Base-by-base conservation (phyloP, 2,329 filamentous ascomycete species). In the Hypoxylon sp. region DNA sequence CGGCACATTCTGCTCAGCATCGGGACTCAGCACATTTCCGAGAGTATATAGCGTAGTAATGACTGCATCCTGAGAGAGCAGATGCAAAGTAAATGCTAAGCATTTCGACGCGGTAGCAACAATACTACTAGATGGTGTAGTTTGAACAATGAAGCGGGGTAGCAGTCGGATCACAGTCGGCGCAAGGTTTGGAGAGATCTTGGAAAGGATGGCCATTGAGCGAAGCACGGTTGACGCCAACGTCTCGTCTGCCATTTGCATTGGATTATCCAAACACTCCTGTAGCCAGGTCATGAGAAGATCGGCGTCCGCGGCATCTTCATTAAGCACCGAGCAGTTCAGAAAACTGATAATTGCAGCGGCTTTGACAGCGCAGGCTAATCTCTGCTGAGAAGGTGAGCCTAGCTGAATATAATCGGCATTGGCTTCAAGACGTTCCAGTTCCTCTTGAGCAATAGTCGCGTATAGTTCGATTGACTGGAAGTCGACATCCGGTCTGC, bases 21-120 rank as follows among this genome's bases (percentile, higher is more conserved):
- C 89, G 4, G 94, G 91, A 74, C 94, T 98, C 13, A 99, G 85
- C 3, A 97, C 92, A 77, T 99, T 99, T 20, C 96, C 96, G n/a
- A 99, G 86, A 0, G 94, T 96, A 81, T 99, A 99, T 8, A 99
- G 84, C 0, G 95, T 98, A 4, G 95, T 97, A 72, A 99, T 98
- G 37, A 97, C 88, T 37, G 94, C 91, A 82, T 99, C 96, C 74
- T 97, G 92, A 1, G 96, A 97, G 11, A 98, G 86, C 75, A 91
- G 86, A 73, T 91, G 91, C 61, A 99, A 84, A 17, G 97, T 90
- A 72, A 91, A 91, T 1, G 95, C 94, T 35, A 99, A 84, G 74
- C 92, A 96, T 72, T 90, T 89, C n/a, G 95, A 94, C 30, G 95
- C 95, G 35, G 95, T 86, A 1, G 85, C 86, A 48, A 96, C 90